These are phyloP conservation scores for Rubroboletus pulcherrimus DNA, from an alignment of 768 basidiomycete genomes.

Conservation along the genomic window DNA sequence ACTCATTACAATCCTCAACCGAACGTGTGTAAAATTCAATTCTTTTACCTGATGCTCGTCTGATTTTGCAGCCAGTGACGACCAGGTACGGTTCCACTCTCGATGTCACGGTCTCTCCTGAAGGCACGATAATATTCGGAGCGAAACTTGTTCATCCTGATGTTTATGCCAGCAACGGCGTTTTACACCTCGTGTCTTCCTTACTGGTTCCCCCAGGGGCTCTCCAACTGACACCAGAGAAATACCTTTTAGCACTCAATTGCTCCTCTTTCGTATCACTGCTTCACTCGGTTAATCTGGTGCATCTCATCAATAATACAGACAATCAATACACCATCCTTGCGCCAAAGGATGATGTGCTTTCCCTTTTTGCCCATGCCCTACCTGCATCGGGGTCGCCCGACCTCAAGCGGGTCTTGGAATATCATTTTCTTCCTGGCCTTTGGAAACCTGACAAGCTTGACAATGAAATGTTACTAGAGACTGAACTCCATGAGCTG, in stretches of 20 bases:
- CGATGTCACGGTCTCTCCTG: constrained; percentile 50
- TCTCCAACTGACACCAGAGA: constrained; percentile 86
- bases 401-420: constrained; percentile 68
- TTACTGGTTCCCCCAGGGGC: constrained; percentile 76
- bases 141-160: constrained; percentile 71
- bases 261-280: constrained; percentile 89
- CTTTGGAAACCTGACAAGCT: constrained; percentile 70
- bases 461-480: constrained; percentile 67
- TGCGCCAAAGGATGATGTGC: constrained; percentile 84
- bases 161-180: constrained; percentile 92
- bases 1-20: constrained; percentile 49
- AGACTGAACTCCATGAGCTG: constrained; percentile 70
- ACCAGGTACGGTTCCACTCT: constrained; percentile 66
- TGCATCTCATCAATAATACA: constrained; percentile 64
- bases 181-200: constrained; percentile 83
- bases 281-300: constrained; percentile 78
- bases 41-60: constrained; percentile 1
- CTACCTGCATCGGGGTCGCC: constrained; percentile 63
- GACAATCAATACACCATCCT: constrained; percentile 79
- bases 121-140: constrained; percentile 53
- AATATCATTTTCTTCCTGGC: constrained; percentile 92
- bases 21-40: constrained; percentile 45
- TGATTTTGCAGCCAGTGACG: constrained; percentile 48
- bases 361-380: constrained; percentile 51
- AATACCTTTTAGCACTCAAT: constrained; percentile 88